These are phyloP conservation scores for Exophiala dermatitidis DNA, from an alignment of 2,329 filamentous ascomycete genomes.

Conservation along the genomic window DNA sequence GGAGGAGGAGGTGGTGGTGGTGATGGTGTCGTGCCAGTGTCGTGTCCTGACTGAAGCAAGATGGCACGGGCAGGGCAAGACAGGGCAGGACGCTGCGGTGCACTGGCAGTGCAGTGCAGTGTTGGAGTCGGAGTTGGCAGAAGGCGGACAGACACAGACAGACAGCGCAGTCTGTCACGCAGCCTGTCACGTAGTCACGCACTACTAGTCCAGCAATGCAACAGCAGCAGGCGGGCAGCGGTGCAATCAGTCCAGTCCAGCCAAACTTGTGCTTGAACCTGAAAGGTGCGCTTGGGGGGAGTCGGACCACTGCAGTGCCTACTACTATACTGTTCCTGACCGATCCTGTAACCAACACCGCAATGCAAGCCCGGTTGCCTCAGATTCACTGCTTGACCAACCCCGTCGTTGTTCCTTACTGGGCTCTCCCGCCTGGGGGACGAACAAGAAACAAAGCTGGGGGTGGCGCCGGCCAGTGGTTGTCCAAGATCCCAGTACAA, in stretches of 20 bases:
- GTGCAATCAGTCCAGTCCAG: neutral
- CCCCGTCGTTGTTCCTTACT: neutral
- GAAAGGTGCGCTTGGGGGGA: too few species aligned
- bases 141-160: neutral
- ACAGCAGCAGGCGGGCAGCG: neutral
- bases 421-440: neutral
- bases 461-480: neutral
- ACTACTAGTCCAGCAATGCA: neutral
- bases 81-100: too few species aligned
- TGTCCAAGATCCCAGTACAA: neutral
- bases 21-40: neutral
- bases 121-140: neutral
- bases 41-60: neutral
- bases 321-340: too few species aligned
- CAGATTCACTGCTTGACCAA: neutral
- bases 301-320: neutral
- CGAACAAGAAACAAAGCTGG: neutral
- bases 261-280: too few species aligned
- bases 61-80: neutral
- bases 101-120: too few species aligned
- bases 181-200: neutral
- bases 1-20: neutral
- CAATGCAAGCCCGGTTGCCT: neutral
- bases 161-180: neutral
- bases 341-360: too few species aligned